phyloP scores from a whole-genome alignment of 345 rosid species.

The Rhodamnia rubescens region DNA sequence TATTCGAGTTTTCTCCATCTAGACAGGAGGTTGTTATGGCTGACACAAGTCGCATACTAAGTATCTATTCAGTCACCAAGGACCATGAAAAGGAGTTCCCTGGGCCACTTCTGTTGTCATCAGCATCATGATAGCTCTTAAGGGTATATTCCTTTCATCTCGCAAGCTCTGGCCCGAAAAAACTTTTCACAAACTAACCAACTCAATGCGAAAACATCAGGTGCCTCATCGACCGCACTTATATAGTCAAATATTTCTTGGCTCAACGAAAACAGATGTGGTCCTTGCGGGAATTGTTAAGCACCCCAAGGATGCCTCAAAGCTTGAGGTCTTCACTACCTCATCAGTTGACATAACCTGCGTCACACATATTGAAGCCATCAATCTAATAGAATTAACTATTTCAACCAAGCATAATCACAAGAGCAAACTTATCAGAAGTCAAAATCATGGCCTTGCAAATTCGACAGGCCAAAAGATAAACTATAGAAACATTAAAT shows the following conservation, averaged over 20 bases:
- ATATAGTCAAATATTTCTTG: conserved; percentile 16
- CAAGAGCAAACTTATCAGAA: background rate
- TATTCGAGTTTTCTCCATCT: background rate
- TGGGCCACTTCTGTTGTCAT: background rate
- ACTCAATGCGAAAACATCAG: background rate
- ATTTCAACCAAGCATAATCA: background rate
- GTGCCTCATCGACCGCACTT: background rate
- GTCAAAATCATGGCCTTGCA: background rate
- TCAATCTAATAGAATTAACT: background rate
- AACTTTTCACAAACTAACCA: background rate
- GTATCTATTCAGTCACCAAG: background rate
- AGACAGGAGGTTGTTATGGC: background rate
- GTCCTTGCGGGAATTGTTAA: conserved; percentile 56
- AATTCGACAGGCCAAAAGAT: background rate
- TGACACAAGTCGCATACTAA: background rate
- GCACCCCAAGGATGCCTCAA: conserved; percentile 42
- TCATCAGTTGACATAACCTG: conserved; percentile 59
- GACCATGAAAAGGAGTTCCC: background rate
- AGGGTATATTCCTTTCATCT: background rate
- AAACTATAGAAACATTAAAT: background rate
- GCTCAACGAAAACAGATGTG: conserved; percentile 66
- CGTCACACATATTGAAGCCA: background rate
- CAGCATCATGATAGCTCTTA: background rate
- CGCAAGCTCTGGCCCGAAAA: background rate
- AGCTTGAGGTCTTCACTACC: conserved; percentile 47